Percentiles rank a stretch among this genome's conserved stretches.
Conservation (phyloP, 2,329 filamentous ascomycete species). For the Colletotrichum cuscutae region DNA sequence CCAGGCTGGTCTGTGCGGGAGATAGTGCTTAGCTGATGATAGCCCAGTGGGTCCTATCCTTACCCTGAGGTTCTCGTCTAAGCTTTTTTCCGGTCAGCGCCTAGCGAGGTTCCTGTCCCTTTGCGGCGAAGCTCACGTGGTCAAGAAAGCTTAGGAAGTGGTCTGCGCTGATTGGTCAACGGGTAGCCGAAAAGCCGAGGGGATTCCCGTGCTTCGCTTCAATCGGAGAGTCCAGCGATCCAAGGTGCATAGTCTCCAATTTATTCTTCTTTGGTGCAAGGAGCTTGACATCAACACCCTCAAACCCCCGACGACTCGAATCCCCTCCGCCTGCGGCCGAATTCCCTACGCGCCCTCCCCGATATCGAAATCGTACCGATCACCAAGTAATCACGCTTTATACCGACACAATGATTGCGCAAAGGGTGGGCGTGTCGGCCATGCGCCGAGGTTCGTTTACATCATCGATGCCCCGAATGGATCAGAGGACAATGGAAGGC, state of each 20-base stretch:
- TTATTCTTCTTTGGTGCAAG: slow-evolving; percentile 1
- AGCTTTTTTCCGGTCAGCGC: background rate
- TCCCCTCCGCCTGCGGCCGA: slow-evolving; percentile 36
- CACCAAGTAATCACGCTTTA: background rate
- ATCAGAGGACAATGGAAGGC: background rate
- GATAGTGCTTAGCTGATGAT: background rate
- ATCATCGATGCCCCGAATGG: background rate
- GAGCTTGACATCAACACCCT: slow-evolving; percentile 35
- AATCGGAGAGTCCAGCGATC: slow-evolving; percentile 6
- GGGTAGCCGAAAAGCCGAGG: slow-evolving; percentile 57
- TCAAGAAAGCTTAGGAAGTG: slow-evolving; percentile 49
- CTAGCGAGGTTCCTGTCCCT: background rate
- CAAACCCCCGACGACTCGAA: slow-evolving; percentile 29
- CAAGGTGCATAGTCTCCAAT: slow-evolving; percentile 17
- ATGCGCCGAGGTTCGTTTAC: slow-evolving; percentile 64
- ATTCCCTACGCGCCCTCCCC: background rate
- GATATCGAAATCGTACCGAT: background rate
- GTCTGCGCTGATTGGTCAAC: slow-evolving; percentile 49
- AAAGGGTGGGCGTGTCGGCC: slow-evolving; percentile 67
- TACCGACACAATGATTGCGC: slow-evolving; percentile 61
- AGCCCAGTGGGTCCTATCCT: accelerated
- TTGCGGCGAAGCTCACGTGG: slow-evolving; percentile 18
- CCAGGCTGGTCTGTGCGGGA: slow-evolving; percentile 15
- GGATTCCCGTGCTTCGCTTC: slow-evolving; percentile 26
- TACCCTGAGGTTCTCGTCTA: background rate